Evolutionary conservation across 495 filamentous ascomycete species (phyloP), one percentile per base, ranked within the genome.

Genomic region (Penicillium odoratum): DNA sequence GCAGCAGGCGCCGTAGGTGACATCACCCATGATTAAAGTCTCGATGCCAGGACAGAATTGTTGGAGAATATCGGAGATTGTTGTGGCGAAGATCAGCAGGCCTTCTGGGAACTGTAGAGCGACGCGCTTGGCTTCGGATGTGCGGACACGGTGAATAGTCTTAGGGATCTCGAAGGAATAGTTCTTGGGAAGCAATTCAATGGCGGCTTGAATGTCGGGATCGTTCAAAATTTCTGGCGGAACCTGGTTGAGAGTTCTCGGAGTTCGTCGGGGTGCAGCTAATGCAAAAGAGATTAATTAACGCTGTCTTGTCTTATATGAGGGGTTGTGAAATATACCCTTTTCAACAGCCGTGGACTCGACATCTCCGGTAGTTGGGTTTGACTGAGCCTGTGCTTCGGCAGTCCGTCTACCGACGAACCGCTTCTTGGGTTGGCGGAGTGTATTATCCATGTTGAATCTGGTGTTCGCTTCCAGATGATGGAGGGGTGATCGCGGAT

Each of bases 101-200:
- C 94, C 94, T 68, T 98, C 95, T 25, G 94, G 94, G 81, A 99
- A 96, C 68, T 99, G 94, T 15, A 99, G 80, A 3, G 92, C 94
- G 0, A 99, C 85, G 47, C 86, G 86, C 63, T 84, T 92, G 0
- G 92, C 87, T 3, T 79, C 82, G 13, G 87, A 83, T 9, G 84
- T 85, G 43, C 92, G 91, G 65, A 99, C 91, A 29, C 93, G 86
- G 72, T 97, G 92, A 67, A 99, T 94, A 3, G 94, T 98, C 72
- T 99, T 98, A 67, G 89, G 94, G 51, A 99, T 92, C 74, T 99
- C 94, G 69, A 99, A 99, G 44, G 89, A 91, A 79, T 98, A 99
- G 77, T 99, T 98, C 16, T 84, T 74, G 3, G 94, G 94, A 6
- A 99, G 86, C 18, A 97, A 83, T 4, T 84, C 78, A 47, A 98